A percentile compares a stretch with the other conserved stretches of the same genome.
phyloP scores from a whole-genome alignment of 2,329 filamentous ascomycete species.

The Aspergillus caelatus region DNA sequence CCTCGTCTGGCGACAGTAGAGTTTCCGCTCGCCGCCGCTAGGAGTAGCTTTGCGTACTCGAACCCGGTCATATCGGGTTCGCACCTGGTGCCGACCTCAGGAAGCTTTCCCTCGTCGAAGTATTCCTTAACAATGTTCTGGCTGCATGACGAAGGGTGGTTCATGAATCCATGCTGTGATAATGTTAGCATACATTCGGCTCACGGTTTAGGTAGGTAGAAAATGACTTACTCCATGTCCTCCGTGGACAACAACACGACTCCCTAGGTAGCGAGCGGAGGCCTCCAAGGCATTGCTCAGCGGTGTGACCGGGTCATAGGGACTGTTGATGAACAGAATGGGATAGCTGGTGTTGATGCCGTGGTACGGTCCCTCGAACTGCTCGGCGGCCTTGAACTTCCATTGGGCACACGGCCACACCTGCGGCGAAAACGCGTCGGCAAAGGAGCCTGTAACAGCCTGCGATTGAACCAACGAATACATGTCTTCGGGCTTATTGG shows the following conservation, averaged over 20 bases:
- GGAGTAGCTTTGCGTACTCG: background rate
- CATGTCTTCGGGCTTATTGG: background rate
- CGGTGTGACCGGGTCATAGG: constrained; percentile 9
- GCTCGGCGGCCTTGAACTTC: constrained; percentile 4
- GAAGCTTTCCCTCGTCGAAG: constrained; percentile 7
- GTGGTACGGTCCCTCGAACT: background rate
- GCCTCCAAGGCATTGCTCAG: background rate
- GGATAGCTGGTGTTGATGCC: constrained; percentile 11
- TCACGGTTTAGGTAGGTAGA: too few species aligned
- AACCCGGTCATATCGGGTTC: constrained; percentile 1
- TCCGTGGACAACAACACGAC: background rate
- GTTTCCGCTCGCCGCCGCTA: too few species aligned
- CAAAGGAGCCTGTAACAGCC: background rate
- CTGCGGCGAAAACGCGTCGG: constrained; percentile 5
- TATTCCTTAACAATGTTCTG: constrained; percentile 4
- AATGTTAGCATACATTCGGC: too few species aligned
- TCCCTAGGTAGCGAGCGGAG: background rate
- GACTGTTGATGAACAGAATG: constrained; percentile 2
- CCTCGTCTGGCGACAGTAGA: too few species aligned
- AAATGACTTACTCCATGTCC: too few species aligned
- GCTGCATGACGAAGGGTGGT: constrained; percentile 8
- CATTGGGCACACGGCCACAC: constrained; percentile 9
- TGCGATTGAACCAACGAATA: constrained; percentile 6
- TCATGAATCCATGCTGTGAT: constrained; percentile 3
- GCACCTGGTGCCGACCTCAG: constrained; percentile 4